Percentiles rank a stretch among this genome's conserved stretches.
Conservation (phyloP, 2,329 filamentous ascomycete species). For the Epichloe festucae region DNA sequence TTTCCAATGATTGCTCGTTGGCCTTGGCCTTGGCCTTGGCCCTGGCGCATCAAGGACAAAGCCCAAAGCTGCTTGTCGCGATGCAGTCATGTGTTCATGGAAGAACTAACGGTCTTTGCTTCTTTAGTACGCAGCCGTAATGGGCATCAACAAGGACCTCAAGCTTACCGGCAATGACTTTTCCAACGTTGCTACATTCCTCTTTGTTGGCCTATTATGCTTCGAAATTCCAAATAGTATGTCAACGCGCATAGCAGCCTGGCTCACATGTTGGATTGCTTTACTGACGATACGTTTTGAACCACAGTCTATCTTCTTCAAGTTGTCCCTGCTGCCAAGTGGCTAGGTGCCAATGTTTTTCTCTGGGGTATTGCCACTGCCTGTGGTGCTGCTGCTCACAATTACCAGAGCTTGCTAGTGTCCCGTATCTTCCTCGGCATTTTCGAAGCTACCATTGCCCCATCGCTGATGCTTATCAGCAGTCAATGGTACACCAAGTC, state of each 20-base stretch:
- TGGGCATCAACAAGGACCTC: conserved; percentile 44
- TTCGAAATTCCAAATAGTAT: conserved; percentile 47
- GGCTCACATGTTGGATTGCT: background rate
- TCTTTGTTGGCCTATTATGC: conserved; percentile 48
- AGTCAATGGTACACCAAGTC: conserved; percentile 50
- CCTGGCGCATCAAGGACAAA: no score
- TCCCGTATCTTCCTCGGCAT: conserved; percentile 46
- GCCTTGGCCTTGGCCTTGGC: no score
- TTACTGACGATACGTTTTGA: background rate
- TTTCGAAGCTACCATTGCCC: conserved; percentile 47
- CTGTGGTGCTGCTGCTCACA: conserved; percentile 37
- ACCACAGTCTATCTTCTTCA: conserved; percentile 42
- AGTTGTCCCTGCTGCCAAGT: conserved; percentile 46
- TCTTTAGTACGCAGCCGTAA: conserved; percentile 50
- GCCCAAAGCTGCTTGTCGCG: background rate
- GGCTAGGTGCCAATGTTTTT: conserved; percentile 43
- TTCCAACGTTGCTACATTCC: conserved; percentile 46
- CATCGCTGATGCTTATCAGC: conserved; percentile 47
- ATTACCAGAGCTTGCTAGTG: conserved; percentile 39
- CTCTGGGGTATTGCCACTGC: conserved; percentile 46
- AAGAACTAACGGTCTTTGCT: background rate
- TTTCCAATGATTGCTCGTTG: no score
- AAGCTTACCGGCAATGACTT: conserved; percentile 46
- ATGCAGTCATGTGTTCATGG: background rate
- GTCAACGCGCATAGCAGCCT: conserved; percentile 3